Evolutionary conservation across 2,329 filamentous ascomycete genomes (phyloP).

Genomic region (Juglanconis sp.): DNA sequence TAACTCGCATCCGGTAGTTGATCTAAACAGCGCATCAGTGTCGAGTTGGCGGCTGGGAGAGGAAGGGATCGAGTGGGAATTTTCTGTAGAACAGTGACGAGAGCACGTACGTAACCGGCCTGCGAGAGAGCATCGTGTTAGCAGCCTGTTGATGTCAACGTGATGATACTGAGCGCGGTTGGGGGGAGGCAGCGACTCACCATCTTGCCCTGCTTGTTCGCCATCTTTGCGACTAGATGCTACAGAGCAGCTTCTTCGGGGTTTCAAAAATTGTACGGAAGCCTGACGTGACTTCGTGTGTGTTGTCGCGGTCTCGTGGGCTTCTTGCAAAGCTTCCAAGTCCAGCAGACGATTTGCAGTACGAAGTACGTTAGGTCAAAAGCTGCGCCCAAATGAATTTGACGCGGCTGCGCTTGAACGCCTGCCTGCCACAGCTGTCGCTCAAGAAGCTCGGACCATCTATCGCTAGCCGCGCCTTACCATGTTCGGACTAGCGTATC

Average conservation of each 20-base stretch:
- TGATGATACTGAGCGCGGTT: conserved; percentile 36
- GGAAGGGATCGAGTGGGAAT: background rate
- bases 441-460: conserved; percentile 22
- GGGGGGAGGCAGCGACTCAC: conserved; percentile 56
- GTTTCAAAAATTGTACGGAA: conserved; percentile 47
- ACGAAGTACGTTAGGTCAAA: background rate
- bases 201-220: conserved; percentile 99
- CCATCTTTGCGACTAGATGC: conserved; percentile 54
- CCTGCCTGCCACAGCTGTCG: background rate
- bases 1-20: conserved; percentile 99
- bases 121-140: conserved; percentile 55
- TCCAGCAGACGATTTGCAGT: conserved; percentile 34
- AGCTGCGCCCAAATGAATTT: conserved; percentile 19
- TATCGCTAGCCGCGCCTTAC: conserved; percentile 14
- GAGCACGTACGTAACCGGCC: conserved; percentile 67
- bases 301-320: conserved; percentile 32
- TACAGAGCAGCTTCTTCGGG: conserved; percentile 38
- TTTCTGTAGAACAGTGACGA: background rate
- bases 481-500: conserved; percentile 18
- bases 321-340: conserved; percentile 39
- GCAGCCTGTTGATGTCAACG: conserved; percentile 58
- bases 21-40: conserved; percentile 59
- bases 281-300: conserved; percentile 32
- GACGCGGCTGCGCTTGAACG: conserved; percentile 15
- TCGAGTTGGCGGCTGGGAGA: background rate